Base-by-base conservation (phyloP, 345 rosid genomes). In the Cochlearia excelsa region DNA sequence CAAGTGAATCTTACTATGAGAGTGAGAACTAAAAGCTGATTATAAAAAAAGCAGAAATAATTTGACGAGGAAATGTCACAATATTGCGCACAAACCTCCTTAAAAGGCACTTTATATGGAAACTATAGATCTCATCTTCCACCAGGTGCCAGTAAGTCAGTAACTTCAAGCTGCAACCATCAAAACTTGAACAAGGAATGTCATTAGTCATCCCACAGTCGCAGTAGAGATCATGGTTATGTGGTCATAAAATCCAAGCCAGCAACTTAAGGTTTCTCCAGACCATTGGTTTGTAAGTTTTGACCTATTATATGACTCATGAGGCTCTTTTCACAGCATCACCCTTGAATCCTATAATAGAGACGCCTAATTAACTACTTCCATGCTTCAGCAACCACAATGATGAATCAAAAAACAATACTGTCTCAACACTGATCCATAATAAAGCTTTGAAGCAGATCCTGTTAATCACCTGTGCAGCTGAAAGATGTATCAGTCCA, bases 401-500 rank as follows among this genome's bases (percentile, higher is more conserved):
- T 16, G 23, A 16, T 16, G 23, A 16, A 16, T 16, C 23, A 16
- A 16, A 16, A 16, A 16, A 16, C 23, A 16, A 16, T 16, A 16
- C 23, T 16, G 23, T 16, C 23, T 16, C 23, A 16, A 16, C 23
- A 16, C 23, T 16, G 23, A 16, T 16, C 23, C 23, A 16, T 16
- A 16, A 16, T 16, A 16, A 16, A 33, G 35, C 5, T 33, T 33
- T 3, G 35, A 33, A 33, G 35, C 4, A 33, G 30, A 66, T 35
- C 16, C n/a, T 35, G 29, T 46, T 37, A 37, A 39, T 46, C 48
- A 37, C 5, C n/a, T 9, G 33, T 65, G 46, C 44, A 50, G 57
- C 58, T 42, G 26, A 49, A 34, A 48, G 30, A 57, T 43, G 23
- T 3, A 9, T 9, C 40, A 59, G 10, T 59, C 54, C 28, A 16